Base-by-base conservation (phyloP, 768 basidiomycete species). In the Astraeus odoratus region DNA sequence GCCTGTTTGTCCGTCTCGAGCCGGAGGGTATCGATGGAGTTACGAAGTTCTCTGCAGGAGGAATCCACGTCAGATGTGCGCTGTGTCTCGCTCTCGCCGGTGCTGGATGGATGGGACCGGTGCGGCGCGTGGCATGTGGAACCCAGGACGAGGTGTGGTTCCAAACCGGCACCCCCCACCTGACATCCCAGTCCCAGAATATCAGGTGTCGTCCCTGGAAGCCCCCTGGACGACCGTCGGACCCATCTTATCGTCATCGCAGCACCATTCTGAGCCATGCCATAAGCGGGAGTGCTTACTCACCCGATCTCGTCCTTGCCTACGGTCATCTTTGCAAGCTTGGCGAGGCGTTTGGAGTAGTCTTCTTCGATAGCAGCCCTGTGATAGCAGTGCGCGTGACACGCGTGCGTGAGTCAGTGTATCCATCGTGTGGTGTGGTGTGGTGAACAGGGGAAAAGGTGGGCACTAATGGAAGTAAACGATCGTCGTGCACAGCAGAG, bases 301-400 rank as follows among this genome's bases (percentile, higher is more conserved):
- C 63, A 93, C 92, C 93, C 95, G 52, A 93, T 88, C 67, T 97
- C 96, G 62, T 96, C 94, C 55, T 76, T 78, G 33, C 94, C 95
- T 30, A 96, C 65, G 7, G 76, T 55, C 47, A 72, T 55, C 65
- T 88, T 94, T 25, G 90, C 76, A 19, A 99, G 70, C 60, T 86
- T 89, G 18, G 75, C 68, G 12, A 99, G 59, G 23, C 83, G 78
- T 65, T 91, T 92, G 1, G 94, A 85, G 58, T 97, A 98, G 29
- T 98, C 95, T 57, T 97, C 93, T 64, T 98, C 94, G 50, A 97
- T 96, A 24, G 72, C 52, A 7, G 91, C 83, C 59, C 95, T 96
- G 55, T 4, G 8, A 29, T n/a, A 13, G 27, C n/a, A 12, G 10
- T 4, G n/a, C n/a, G 30, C n/a, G 30, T 12, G 3, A n/a, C n/a